These are phyloP conservation scores for Pseudotulostoma volvatum DNA, from an alignment of 495 filamentous ascomycete genomes.

Conservation along the genomic window DNA sequence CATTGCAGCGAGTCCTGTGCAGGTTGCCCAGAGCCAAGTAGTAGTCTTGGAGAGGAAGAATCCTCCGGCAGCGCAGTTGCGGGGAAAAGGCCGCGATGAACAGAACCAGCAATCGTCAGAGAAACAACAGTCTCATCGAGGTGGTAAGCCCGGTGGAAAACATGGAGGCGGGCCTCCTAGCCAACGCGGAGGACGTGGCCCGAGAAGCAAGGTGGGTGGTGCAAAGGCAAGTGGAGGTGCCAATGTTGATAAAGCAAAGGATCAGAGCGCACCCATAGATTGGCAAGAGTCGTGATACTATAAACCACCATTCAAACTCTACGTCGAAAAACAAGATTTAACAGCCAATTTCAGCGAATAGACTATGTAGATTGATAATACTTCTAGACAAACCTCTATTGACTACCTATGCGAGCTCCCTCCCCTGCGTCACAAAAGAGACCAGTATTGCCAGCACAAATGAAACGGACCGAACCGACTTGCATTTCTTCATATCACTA, in stretches of 20 bases:
- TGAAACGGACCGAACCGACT: too few relatives aligned
- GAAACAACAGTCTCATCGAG: background rate
- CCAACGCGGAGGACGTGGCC: conserved; percentile 19
- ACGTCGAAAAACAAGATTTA: too few relatives aligned
- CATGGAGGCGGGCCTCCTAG: conserved; percentile 25
- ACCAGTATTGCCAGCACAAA: too few relatives aligned
- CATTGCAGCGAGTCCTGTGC: conserved; percentile 62
- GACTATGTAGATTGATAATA: too few relatives aligned
- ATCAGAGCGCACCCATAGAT: background rate
- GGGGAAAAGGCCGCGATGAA: conserved; percentile 8
- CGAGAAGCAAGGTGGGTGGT: conserved; percentile 15
- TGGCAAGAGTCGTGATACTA: too few relatives aligned
- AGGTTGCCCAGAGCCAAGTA: conserved; percentile 69
- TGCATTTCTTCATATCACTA: too few relatives aligned
- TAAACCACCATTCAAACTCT: too few relatives aligned
- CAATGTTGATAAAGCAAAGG: background rate
- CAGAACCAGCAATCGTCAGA: conserved; percentile 9
- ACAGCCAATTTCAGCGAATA: too few relatives aligned
- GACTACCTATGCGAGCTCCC: too few relatives aligned
- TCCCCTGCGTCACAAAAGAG: too few relatives aligned
- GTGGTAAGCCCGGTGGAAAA: background rate
- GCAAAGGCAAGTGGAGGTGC: conserved; percentile 7
- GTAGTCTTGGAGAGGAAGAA: conserved; percentile 70
- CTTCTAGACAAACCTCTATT: too few relatives aligned
- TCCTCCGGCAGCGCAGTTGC: conserved; percentile 1